Evolutionary conservation across 2,329 filamentous ascomycete species (phyloP).

Genomic region (Phialophora tarda): DNA sequence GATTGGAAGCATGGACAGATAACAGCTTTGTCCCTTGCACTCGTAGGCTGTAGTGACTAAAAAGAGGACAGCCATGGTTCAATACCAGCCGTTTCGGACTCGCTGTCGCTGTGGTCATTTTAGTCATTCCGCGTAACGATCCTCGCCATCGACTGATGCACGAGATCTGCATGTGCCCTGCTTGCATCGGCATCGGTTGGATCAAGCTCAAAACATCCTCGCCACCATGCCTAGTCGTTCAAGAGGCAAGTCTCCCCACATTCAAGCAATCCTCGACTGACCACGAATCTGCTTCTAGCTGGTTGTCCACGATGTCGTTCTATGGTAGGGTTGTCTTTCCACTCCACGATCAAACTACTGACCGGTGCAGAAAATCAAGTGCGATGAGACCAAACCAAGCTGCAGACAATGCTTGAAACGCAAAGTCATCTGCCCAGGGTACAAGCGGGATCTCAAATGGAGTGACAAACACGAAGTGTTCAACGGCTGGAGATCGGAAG

Average conservation of each 20-base stretch:
- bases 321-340: conserved; percentile 15
- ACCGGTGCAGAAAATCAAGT: conserved; percentile 38
- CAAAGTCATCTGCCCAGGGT: conserved; percentile 35
- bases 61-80: no score
- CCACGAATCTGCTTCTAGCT: conserved; percentile 11
- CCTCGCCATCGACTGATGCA: no score
- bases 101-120: no score
- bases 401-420: conserved; percentile 39
- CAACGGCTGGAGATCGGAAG: conserved; percentile 16
- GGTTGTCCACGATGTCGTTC: conserved; percentile 30
- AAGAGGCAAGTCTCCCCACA: conserved; percentile 19
- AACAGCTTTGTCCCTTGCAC: no score
- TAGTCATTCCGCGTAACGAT: background rate
- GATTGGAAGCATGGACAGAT: no score
- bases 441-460: conserved; percentile 28
- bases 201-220: background rate
- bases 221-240: conserved; percentile 21
- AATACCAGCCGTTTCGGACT: no score
- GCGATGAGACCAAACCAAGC: conserved; percentile 40
- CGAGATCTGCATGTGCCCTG: no score
- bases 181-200: conserved; percentile 8
- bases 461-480: conserved; percentile 30
- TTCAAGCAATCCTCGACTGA: conserved; percentile 16
- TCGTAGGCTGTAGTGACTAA: no score
- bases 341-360: conserved; percentile 8